Base-by-base conservation (phyloP, 2,329 filamentous ascomycete species). In the Trichoderma sp. region DNA sequence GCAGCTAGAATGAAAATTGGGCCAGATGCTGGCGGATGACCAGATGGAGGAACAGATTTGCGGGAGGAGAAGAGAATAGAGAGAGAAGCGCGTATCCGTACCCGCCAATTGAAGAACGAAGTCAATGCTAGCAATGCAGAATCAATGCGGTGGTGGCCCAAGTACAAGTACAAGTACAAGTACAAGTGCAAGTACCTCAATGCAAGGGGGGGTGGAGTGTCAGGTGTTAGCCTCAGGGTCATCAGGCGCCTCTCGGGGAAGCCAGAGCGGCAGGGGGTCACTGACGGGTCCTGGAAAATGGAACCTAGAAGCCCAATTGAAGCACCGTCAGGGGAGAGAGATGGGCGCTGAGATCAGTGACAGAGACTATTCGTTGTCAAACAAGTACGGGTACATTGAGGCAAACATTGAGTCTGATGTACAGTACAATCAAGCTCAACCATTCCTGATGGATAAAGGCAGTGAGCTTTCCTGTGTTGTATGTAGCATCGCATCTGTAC, bases 1-100 rank as follows among this genome's bases (percentile, higher is more conserved):
- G 32, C 32, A 60, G 70, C 43, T 57, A 66, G 70, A 65, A 71
- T 71, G 70, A 67, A 71, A 21, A 43, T 36, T 57, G 64, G 64
- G 64, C 51, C 51, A n/a, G 43, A 18, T 39, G 53, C 51, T 51
- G 62, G 34, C 61, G 24, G 63, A 65, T 24, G 43, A 65, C 32
- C 57, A 34, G 57, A 32, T 60, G 57, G 18, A 43, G 39, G 39
- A 43, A 43, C 39, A n/a, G 30, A 30, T 21, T 60, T 32, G 56
- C 28, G 30, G 14, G 28, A 60, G 11, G 24, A 32, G 56, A 58
- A 28, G 15, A 58, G 6, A n/a, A 18, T 15, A 39, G 39, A 43
- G 39, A 43, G 36, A 43, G 18, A n/a, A 2, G 14, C 18, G 18
- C 26, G 47, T 53, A 53, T 53, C 47, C 47, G 47, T 53, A 53